Evolutionary conservation across 768 basidiomycete genomes (phyloP).

Genomic region (Chalciporus sphaerocephalus): DNA sequence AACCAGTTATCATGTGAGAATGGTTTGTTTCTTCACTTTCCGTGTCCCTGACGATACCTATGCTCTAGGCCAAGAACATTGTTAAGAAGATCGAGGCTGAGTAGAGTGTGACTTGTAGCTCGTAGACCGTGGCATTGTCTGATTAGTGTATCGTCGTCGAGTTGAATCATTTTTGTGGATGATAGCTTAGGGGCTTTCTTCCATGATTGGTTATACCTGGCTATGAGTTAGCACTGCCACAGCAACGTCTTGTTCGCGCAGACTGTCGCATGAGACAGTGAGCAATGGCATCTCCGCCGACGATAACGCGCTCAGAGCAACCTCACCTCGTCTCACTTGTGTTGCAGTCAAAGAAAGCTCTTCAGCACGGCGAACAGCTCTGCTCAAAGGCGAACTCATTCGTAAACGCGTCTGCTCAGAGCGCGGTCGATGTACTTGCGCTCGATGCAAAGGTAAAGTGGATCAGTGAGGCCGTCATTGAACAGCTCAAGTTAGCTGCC

Average conservation of each 20-base stretch:
- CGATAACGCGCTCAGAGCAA: slow-evolving; percentile 33
- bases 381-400: slow-evolving; percentile 63
- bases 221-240: slow-evolving; percentile 17
- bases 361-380: slow-evolving; percentile 72
- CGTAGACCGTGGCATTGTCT: neutral
- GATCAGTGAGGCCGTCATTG: slow-evolving; percentile 67
- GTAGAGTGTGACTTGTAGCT: neutral
- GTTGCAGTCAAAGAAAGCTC: slow-evolving; percentile 76
- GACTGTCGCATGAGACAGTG: no score
- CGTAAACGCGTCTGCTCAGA: slow-evolving; percentile 62
- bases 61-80: slow-evolving; percentile 35
- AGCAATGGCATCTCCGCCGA: slow-evolving; percentile 20
- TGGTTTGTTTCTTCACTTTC: no score
- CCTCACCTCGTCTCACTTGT: slow-evolving; percentile 73
- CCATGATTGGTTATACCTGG: no score
- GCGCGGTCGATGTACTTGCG: slow-evolving; percentile 66
- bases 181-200: no score
- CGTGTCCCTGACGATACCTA: neutral
- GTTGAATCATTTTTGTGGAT: no score
- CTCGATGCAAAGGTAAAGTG: slow-evolving; percentile 78
- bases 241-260: neutral
- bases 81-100: slow-evolving; percentile 23
- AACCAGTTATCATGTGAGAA: slow-evolving; percentile 35
- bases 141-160: neutral
- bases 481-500: slow-evolving; percentile 76